Conservation (phyloP, 2,329 filamentous ascomycete genomes). For the Coniochaeta sp. region DNA sequence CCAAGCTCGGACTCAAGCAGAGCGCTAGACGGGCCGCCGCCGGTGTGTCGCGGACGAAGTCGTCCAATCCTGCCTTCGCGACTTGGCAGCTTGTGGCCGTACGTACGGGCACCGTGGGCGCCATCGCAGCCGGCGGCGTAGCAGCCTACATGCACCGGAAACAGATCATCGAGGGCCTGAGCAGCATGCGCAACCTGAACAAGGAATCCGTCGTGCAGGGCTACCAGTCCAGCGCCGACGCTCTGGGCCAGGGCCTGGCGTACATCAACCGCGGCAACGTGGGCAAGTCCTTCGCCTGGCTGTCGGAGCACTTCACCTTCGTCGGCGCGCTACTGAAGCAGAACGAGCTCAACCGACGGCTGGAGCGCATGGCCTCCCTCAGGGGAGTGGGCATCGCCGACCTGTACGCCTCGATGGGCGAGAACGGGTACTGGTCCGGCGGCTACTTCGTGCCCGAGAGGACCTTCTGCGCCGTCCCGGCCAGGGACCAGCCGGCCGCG, state of each 20-base stretch:
- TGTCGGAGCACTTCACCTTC: slow-evolving; percentile 77
- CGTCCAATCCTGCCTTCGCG: slow-evolving; percentile 35
- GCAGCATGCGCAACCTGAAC: slow-evolving; percentile 37
- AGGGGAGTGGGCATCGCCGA: slow-evolving; percentile 63
- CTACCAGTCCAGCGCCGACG: slow-evolving; percentile 40
- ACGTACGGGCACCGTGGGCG: slow-evolving; percentile 72
- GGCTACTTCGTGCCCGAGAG: slow-evolving; percentile 57
- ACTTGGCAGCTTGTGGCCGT: slow-evolving; percentile 61
- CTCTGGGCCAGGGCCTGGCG: slow-evolving; percentile 44
- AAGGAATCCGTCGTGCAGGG: slow-evolving; percentile 38
- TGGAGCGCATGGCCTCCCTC: slow-evolving; percentile 54
- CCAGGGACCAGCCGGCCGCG: slow-evolving; percentile 35
- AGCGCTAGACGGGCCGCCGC: slow-evolving; percentile 22
- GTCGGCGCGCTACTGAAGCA: slow-evolving; percentile 71
- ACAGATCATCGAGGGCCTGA: slow-evolving; percentile 47
- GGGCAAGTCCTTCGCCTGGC: slow-evolving; percentile 67
- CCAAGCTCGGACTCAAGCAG: slow-evolving; percentile 28
- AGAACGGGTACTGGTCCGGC: slow-evolving; percentile 57
- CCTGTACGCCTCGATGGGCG: slow-evolving; percentile 69
- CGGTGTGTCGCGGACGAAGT: slow-evolving; percentile 6
- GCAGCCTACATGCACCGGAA: slow-evolving; percentile 74
- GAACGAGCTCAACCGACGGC: slow-evolving; percentile 60
- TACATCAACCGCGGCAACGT: slow-evolving; percentile 52
- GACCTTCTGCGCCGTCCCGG: slow-evolving; percentile 66
- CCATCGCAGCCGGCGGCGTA: slow-evolving; percentile 73